These are phyloP conservation scores for Penicillium sp. DNA, from an alignment of 2,329 filamentous ascomycete species.

Conservation along the genomic window DNA sequence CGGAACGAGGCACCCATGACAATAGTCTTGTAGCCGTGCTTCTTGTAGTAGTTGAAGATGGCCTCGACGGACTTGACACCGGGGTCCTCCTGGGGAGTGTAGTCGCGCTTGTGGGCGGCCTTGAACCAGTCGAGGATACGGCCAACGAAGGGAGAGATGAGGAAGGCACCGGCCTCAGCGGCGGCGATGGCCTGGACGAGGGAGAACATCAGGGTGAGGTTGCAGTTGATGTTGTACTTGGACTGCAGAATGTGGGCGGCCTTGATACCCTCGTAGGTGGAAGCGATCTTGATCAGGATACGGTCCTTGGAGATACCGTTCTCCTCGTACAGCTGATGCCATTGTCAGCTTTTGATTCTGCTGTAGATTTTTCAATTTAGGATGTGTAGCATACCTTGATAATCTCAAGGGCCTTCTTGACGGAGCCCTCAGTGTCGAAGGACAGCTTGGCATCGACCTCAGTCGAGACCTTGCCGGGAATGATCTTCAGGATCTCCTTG, in stretches of 20 bases:
- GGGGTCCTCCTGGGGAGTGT: slow-evolving; percentile 84
- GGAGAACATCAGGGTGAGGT: slow-evolving; percentile 99
- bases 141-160: slow-evolving; percentile 98
- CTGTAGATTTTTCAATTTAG: background rate
- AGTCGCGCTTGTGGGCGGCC: slow-evolving; percentile 91
- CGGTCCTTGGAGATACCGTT: slow-evolving; percentile 91
- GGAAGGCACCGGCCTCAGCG: slow-evolving; percentile 91
- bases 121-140: slow-evolving; percentile 99
- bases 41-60: slow-evolving; percentile 99
- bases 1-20: slow-evolving; percentile 99
- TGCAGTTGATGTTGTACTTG: slow-evolving; percentile 96
- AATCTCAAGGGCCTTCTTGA: slow-evolving; percentile 95
- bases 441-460: slow-evolving; percentile 97
- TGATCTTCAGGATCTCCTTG: slow-evolving; percentile 93
- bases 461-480: slow-evolving; percentile 97
- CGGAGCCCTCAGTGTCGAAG: slow-evolving; percentile 88
- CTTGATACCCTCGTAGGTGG: slow-evolving; percentile 99
- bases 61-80: slow-evolving; percentile 89
- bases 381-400: slow-evolving; percentile 68
- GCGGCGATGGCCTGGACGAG: slow-evolving; percentile 90
- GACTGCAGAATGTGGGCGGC: slow-evolving; percentile 94
- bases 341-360: slow-evolving; percentile 8
- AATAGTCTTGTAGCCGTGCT: slow-evolving; percentile 97
- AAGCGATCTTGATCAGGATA: slow-evolving; percentile 97
- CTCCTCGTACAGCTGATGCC: slow-evolving; percentile 81